These are phyloP conservation scores for Ceratocystis alfenasii DNA, from an alignment of 2,329 filamentous ascomycete species.

Conservation along the genomic window DNA sequence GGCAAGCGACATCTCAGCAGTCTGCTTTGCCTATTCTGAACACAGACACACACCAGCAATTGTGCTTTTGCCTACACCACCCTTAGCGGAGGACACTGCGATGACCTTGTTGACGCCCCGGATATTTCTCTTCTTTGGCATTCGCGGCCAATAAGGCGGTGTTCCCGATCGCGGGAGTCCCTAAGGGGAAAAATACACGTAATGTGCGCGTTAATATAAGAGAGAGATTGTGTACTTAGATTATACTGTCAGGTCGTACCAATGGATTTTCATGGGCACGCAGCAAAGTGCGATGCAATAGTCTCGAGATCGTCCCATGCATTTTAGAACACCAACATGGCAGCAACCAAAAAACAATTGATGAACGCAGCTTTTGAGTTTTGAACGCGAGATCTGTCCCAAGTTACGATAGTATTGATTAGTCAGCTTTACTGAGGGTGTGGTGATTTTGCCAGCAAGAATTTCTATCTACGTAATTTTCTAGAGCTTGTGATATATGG, in stretches of 20 bases:
- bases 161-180: constrained; percentile 69
- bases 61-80: constrained; percentile 95
- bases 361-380: background rate
- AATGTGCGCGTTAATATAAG: no score
- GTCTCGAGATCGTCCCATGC: constrained; percentile 26
- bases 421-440: background rate
- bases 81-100: constrained; percentile 93
- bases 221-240: no score
- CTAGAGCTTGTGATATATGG: background rate
- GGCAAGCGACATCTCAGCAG: background rate
- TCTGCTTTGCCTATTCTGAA: background rate
- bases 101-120: constrained; percentile 80
- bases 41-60: constrained; percentile 51
- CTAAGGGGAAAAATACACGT: constrained; percentile 34
- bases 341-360: background rate
- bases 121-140: constrained; percentile 72
- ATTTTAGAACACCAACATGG: constrained; percentile 23
- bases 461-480: background rate
- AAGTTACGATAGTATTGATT: background rate
- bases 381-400: background rate
- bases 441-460: background rate
- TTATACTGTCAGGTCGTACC: constrained; percentile 36
- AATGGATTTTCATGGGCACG: constrained; percentile 71
- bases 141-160: constrained; percentile 47
- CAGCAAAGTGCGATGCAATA: constrained; percentile 33